phyloP scores from a whole-genome alignment of 1,284 basidiomycete species.

The Sphaerobolus stellatus region DNA sequence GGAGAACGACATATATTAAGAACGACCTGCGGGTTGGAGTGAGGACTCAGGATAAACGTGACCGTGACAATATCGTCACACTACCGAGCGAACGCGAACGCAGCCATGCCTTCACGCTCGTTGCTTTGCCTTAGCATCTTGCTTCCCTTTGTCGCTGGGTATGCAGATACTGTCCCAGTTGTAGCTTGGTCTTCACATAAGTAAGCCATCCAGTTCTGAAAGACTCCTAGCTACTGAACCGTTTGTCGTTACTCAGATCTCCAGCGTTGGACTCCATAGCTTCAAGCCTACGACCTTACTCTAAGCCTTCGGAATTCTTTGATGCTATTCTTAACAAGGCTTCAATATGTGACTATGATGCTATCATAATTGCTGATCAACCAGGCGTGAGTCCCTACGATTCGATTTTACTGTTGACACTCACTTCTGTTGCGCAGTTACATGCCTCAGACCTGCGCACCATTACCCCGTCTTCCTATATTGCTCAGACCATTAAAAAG shows the following conservation, averaged over 20 bases:
- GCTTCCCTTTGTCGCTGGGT: constrained; percentile 50
- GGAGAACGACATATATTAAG: too few relatives aligned
- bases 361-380: constrained; percentile 64
- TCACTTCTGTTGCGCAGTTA: constrained; percentile 40
- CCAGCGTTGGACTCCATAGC: constrained; percentile 1
- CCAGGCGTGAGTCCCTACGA: constrained; percentile 51
- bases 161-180: constrained; percentile 58
- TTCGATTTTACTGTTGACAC: constrained; percentile 3
- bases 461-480: constrained; percentile 50
- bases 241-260: background rate
- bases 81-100: too few relatives aligned
- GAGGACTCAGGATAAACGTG: too few relatives aligned
- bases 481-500: constrained; percentile 45
- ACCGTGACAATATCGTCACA: too few relatives aligned
- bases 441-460: constrained; percentile 68
- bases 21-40: too few relatives aligned
- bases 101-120: too few relatives aligned
- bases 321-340: constrained; percentile 24
- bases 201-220: constrained; percentile 34
- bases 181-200: constrained; percentile 69
- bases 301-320: constrained; percentile 4
- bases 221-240: background rate
- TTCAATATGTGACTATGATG: constrained; percentile 60
- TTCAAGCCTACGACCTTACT: background rate
- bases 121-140: constrained; percentile 21